Evolutionary conservation across 2,329 filamentous ascomycete genomes (phyloP).

Genomic region (Proliferodiscus dingleyae): DNA sequence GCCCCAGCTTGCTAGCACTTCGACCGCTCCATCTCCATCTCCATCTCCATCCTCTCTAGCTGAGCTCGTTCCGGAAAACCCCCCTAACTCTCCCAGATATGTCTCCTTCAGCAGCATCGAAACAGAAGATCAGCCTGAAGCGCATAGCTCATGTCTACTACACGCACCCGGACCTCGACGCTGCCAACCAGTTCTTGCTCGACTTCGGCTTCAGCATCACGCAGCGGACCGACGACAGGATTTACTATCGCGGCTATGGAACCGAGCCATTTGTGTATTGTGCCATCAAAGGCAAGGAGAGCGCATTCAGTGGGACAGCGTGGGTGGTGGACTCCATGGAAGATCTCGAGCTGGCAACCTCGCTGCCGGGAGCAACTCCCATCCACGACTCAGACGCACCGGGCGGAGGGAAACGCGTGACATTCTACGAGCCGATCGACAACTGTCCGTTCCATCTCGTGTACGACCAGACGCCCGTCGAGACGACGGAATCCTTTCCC

Average conservation of each 20-base stretch:
- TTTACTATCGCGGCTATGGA: constrained; percentile 59
- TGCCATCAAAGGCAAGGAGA: constrained; percentile 41
- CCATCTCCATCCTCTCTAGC: background rate
- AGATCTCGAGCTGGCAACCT: constrained; percentile 48
- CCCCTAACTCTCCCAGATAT: constrained; percentile 4
- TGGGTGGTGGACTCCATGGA: constrained; percentile 53
- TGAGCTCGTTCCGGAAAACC: background rate
- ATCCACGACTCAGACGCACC: constrained; percentile 50
- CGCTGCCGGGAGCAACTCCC: constrained; percentile 41
- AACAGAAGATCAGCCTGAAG: constrained; percentile 30
- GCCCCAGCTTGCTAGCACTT: background rate
- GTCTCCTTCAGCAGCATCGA: constrained; percentile 16
- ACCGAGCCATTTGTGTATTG: constrained; percentile 55
- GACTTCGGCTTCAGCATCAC: constrained; percentile 21
- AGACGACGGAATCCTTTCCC: constrained; percentile 36
- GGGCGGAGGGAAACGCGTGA: constrained; percentile 49
- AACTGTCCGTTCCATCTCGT: constrained; percentile 55
- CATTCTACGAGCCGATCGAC: constrained; percentile 46
- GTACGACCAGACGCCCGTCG: constrained; percentile 43
- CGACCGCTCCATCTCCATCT: no score
- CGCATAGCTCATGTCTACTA: constrained; percentile 27
- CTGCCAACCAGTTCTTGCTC: constrained; percentile 21
- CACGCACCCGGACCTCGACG: constrained; percentile 20
- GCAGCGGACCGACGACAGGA: constrained; percentile 32
- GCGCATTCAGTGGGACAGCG: constrained; percentile 51